phyloP scores from a whole-genome alignment of 225 moss, liverwort and hornwort species.

The Sphagnum tenellum region DNA sequence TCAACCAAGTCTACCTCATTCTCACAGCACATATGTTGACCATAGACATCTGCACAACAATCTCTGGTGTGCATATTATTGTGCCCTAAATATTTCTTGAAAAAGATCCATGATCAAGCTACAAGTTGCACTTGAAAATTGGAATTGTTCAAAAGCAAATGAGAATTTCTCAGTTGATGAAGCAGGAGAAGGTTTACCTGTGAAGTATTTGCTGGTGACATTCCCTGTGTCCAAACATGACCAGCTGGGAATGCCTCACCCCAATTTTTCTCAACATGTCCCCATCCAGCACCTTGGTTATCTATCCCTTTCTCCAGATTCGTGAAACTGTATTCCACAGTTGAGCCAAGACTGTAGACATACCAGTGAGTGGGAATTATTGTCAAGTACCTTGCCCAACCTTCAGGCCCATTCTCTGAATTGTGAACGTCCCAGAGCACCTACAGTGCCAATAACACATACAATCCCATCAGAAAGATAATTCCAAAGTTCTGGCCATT shows the following conservation, averaged over 20 bases:
- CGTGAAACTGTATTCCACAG: constrained; percentile 48
- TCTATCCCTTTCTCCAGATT: constrained; percentile 26
- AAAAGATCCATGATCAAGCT: no score
- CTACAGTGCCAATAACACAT: constrained; percentile 14
- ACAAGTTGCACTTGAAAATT: no score
- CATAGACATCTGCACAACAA: no score
- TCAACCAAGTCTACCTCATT: no score
- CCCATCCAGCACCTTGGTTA: constrained; percentile 43
- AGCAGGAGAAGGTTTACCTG: constrained; percentile 18
- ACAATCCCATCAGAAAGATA: no score
- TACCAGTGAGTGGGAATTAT: constrained; percentile 76
- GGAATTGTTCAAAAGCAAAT: no score
- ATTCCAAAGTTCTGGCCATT: no score
- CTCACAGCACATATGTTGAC: no score
- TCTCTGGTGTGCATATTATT: no score
- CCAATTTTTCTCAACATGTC: constrained; percentile 84
- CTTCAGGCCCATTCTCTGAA: constrained; percentile 67
- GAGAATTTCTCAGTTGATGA: no score
- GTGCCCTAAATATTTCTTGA: no score
- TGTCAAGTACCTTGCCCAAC: constrained; percentile 58
- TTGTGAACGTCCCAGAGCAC: constrained; percentile 58
- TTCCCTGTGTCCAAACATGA: constrained; percentile 84
- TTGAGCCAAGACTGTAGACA: constrained; percentile 67
- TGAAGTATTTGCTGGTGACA: constrained; percentile 38
- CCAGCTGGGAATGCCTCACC: constrained; percentile 71